Conservation (phyloP, 257 asterid species). For the Euphrasia confusa region DNA sequence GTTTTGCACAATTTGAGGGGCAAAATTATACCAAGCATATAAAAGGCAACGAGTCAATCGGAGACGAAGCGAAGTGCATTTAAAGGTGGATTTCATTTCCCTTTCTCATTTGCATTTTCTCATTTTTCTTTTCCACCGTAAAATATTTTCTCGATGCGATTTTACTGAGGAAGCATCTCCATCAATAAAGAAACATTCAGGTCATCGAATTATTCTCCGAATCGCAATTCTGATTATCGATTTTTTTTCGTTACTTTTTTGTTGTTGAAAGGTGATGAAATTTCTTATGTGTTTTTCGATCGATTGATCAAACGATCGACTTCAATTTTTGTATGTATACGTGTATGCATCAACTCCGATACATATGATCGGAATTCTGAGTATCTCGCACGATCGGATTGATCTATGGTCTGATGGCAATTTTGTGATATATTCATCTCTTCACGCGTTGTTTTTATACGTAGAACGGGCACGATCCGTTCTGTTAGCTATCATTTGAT, state of each 20-base stretch:
- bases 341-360: constrained; percentile 14
- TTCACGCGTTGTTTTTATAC: neutral
- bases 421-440: neutral
- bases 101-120: constrained; percentile 19
- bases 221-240: neutral
- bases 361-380: constrained; percentile 1
- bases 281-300: neutral
- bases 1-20: neutral
- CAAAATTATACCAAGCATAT: neutral
- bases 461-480: neutral
- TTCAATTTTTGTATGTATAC: neutral
- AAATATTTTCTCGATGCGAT: constrained; percentile 4
- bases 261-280: neutral
- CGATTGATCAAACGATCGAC: neutral
- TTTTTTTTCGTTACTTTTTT: neutral
- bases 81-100: constrained; percentile 23
- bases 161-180: constrained; percentile 5
- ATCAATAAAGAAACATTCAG: neutral
- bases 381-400: neutral
- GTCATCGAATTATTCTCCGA: neutral
- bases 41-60: constrained; percentile 25
- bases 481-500: constrained; percentile 1
- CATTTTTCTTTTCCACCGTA: neutral
- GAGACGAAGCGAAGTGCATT: constrained; percentile 23
- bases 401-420: constrained; percentile 1